Conservation (phyloP, 164 flowering plant genomes). For the Vitis riparia region DNA sequence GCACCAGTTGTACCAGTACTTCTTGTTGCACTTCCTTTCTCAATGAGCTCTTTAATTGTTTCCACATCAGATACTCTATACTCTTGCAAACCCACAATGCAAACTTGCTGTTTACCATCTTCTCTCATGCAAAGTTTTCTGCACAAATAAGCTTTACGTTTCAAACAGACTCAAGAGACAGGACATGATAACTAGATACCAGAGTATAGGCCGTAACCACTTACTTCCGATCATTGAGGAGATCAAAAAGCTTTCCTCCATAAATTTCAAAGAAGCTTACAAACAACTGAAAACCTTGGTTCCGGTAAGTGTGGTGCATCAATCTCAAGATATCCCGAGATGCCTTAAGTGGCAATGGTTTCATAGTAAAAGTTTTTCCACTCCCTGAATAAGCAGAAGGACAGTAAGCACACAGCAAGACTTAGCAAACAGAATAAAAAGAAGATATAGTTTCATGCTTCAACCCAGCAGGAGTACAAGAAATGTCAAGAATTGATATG, state of each 20-base stretch:
- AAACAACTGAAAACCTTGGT: constrained; percentile 83
- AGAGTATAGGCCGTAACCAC: constrained; percentile 17
- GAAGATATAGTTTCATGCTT: background rate
- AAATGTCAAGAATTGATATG: background rate
- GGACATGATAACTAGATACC: background rate
- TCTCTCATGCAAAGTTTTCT: constrained; percentile 96
- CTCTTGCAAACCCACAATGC: constrained; percentile 97
- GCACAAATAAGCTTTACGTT: constrained; percentile 8
- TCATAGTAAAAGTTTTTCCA: constrained; percentile 97
- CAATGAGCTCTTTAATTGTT: constrained; percentile 78
- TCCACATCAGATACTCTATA: constrained; percentile 79
- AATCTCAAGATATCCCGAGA: constrained; percentile 80
- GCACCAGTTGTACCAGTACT: constrained; percentile 99
- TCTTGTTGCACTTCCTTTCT: constrained; percentile 83
- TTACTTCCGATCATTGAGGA: constrained; percentile 92
- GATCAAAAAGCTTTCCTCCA: constrained; percentile 93
- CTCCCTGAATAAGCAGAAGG: constrained; percentile 60
- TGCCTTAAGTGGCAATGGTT: constrained; percentile 90
- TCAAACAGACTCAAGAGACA: background rate
- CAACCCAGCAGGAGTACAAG: background rate
- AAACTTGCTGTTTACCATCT: constrained; percentile 94
- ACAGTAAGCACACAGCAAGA: background rate
- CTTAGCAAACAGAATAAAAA: background rate
- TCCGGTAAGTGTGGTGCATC: constrained; percentile 85
- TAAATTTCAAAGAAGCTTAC: constrained; percentile 98